phyloP scores from a whole-genome alignment of 1,284 basidiomycete genomes.

The Albatrellus sp. region DNA sequence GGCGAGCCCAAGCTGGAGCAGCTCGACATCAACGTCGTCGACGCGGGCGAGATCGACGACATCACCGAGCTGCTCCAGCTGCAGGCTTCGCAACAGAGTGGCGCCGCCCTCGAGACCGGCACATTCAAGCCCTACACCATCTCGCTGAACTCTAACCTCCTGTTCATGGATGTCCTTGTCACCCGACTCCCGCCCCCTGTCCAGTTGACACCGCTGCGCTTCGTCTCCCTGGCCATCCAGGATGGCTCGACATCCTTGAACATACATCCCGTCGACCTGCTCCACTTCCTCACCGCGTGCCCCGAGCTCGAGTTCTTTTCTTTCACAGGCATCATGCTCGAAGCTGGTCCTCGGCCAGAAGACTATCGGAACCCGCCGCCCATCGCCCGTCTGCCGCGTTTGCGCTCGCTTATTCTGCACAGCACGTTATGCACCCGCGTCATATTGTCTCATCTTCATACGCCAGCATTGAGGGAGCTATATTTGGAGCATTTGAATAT shows the following conservation, averaged over 20 bases:
- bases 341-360: slow-evolving; percentile 25
- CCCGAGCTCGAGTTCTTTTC: slow-evolving; percentile 45
- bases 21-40: slow-evolving; percentile 9
- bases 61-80: slow-evolving; percentile 3
- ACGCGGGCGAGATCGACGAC: slow-evolving; percentile 6
- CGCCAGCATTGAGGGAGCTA: slow-evolving; percentile 44
- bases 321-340: slow-evolving; percentile 41
- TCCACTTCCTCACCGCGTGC: slow-evolving; percentile 45
- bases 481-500: slow-evolving; percentile 55
- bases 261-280: slow-evolving; percentile 31
- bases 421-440: slow-evolving; percentile 49
- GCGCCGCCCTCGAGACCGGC: neutral
- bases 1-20: slow-evolving; percentile 11
- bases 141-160: slow-evolving; percentile 10
- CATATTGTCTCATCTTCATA: slow-evolving; percentile 45
- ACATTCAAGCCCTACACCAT: slow-evolving; percentile 10
- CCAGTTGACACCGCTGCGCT: slow-evolving; percentile 33
- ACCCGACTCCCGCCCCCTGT: slow-evolving; percentile 30
- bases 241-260: slow-evolving; percentile 28
- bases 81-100: neutral
- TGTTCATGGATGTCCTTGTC: slow-evolving; percentile 21
- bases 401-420: slow-evolving; percentile 42
- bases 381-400: slow-evolving; percentile 36
- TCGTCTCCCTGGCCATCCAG: slow-evolving; percentile 41
- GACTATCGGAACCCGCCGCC: slow-evolving; percentile 17